These are phyloP conservation scores for Camelina neglecta DNA, from an alignment of 345 rosid species.

Conservation along the genomic window DNA sequence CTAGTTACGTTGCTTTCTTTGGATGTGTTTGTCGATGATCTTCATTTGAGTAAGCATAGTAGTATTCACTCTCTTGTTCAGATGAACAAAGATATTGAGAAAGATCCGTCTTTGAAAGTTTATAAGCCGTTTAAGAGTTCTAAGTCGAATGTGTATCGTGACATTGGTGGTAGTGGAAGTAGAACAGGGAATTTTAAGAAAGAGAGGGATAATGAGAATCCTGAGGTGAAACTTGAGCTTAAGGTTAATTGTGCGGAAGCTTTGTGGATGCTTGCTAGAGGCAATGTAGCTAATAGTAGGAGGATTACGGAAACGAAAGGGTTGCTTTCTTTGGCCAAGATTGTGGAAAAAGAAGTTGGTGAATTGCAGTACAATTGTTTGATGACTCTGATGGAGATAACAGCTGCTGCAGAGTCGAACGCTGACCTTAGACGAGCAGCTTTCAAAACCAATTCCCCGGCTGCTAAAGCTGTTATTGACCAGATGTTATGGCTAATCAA, in stretches of 20 bases:
- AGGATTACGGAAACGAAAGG: constrained; percentile 92
- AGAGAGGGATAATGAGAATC: constrained; percentile 76
- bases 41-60: constrained; percentile 57
- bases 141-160: constrained; percentile 51
- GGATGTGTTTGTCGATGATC: constrained; percentile 67
- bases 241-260: constrained; percentile 75
- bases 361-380: constrained; percentile 77
- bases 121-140: constrained; percentile 50
- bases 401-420: constrained; percentile 73
- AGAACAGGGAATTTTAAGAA: constrained; percentile 51
- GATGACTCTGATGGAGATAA: constrained; percentile 85
- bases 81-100: constrained; percentile 67
- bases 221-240: constrained; percentile 65
- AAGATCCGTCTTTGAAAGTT: constrained; percentile 32
- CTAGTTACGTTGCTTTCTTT: constrained; percentile 73
- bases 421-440: constrained; percentile 82
- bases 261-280: constrained; percentile 83
- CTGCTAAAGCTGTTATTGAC: constrained; percentile 86
- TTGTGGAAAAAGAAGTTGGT: constrained; percentile 72
- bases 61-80: constrained; percentile 77
- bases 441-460: constrained; percentile 82
- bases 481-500: constrained; percentile 73
- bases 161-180: constrained; percentile 47
- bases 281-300: constrained; percentile 70
- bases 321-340: constrained; percentile 82